Base-by-base conservation (phyloP, 148 eudicot genomes). In the Arctostaphylos glauca region DNA sequence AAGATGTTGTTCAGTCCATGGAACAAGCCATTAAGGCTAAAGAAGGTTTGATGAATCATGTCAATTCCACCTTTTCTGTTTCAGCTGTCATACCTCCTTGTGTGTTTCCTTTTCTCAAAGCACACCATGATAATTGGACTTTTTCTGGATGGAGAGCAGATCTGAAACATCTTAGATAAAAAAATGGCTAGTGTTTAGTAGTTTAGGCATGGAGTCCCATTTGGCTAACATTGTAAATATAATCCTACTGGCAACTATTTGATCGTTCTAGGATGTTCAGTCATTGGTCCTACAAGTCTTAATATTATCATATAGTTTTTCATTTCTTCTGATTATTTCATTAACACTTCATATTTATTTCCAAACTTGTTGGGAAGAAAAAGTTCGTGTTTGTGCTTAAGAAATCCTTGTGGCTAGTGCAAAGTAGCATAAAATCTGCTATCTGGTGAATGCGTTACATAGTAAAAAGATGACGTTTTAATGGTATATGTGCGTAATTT, bases 1-100 rank as follows among this genome's bases (percentile, higher is more conserved):
- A 89, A 88, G 98, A 94, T 86, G 95, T 97, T 58, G 81, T 94
- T 52, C 88, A 89, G 84, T 94, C 98, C 71, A 97, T 97, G 99
- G 96, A 97, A 85, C 86, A 84, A 81, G 97, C 97, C 80, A 91
- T 94, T 78, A 89, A 90, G 77, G 94, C 93, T 77, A 89, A 89
- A 82, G 94, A 94, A 93, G 98, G 99, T 94, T 83, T 43, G 71
- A 54, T 21, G 59, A 56, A 12, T 43, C 25, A 12, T 23, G 14
- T 81, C 16, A 81, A 80, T 49, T 71, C n/a, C 38, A 43, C 38
- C 16, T 52, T 47, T 81, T 31, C 21, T 3, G 21, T 23, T 81
- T 74, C 78, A 56, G 2, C 71, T 1, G 14, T 56, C 64, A 60
- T 59, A 14, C 52, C 54, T 10, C 46, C 68, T 77, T 81, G 64